Base-by-base conservation (phyloP, 2,329 filamentous ascomycete species). In the Penicillium sp. region DNA sequence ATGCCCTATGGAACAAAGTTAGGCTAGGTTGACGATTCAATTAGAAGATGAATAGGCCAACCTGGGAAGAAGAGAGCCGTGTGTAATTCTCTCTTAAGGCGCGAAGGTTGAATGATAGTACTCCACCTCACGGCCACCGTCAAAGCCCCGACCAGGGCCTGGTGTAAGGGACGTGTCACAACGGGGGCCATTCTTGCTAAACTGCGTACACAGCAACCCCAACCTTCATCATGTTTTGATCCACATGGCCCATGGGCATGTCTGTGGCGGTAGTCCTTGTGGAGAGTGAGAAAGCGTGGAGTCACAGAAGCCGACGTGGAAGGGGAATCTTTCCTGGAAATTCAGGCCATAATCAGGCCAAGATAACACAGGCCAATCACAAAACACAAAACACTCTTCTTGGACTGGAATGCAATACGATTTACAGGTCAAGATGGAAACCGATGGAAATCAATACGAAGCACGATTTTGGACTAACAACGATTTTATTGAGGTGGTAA, bases 1-100 rank as follows among this genome's bases (percentile, higher is more conserved):
- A 76, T 96, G 91, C 66, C 90, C 90, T 92, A 67, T 33, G 18
- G 51, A 54, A 41, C 25, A 22, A 26, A 8, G 11, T 54, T 22
- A 56, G 50, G 31, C 15, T 18, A 14, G 3, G 25, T 35, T 35
- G n/a, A 9, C 6, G 15, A n/a, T 8, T 15, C 26, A 11, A 29
- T 12, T 4, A 26, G 5, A 14, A 51, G 12, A 37, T 29, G 14
- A 33, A 5, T 26, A 26, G 33, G 58, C 67, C 49, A 56, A 75
- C 77, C 77, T 59, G 77, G 77, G 55, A 79, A 79, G 60, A 80
- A 80, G 20, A 80, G 71, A 42, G 77, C 77, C 7, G 77, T 80
- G 33, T 73, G 73, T 31, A 77, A 61, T 15, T 51, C 51, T 51
- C 53, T 61, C 25, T 22, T 59, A 3, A 50, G 42, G 15, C 25